Conservation (phyloP, 2,329 filamentous ascomycete species). For the Fusarium sp. region DNA sequence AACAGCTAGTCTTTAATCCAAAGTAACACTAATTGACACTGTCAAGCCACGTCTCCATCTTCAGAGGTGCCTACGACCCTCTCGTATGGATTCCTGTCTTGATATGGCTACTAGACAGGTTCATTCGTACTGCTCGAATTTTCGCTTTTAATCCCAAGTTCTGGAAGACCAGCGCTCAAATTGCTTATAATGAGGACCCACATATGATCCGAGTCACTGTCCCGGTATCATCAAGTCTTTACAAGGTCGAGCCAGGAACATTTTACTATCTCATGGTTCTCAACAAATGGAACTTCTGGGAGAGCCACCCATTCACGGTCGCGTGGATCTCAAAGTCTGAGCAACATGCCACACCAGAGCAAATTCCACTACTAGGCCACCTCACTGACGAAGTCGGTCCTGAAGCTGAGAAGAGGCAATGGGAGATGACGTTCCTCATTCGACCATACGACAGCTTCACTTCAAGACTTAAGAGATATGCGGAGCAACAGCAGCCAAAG, state of each 20-base stretch:
- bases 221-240: slow-evolving; percentile 49
- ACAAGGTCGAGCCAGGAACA: slow-evolving; percentile 52
- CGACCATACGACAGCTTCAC: slow-evolving; percentile 60
- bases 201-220: slow-evolving; percentile 57
- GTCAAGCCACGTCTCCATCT: slow-evolving; percentile 61
- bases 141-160: not conserved
- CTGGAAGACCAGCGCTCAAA: slow-evolving; percentile 3
- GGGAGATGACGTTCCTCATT: slow-evolving; percentile 55
- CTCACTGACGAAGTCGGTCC: fast-evolving
- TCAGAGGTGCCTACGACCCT: slow-evolving; percentile 59
- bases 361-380: not conserved
- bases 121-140: not conserved
- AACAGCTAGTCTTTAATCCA: too few species aligned
- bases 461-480: not conserved
- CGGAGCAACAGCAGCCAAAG: not conserved
- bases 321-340: slow-evolving; percentile 44
- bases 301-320: slow-evolving; percentile 63
- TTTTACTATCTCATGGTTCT: slow-evolving; percentile 60
- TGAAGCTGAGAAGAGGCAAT: not conserved
- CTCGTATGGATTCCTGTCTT: not conserved
- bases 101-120: not conserved
- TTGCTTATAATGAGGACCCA: slow-evolving; percentile 27
- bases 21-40: not conserved
- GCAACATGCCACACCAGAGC: not conserved
- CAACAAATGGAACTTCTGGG: slow-evolving; percentile 53